These are phyloP conservation scores for Atkinsonella hypoxylon DNA, from an alignment of 2,329 filamentous ascomycete genomes.

Conservation along the genomic window DNA sequence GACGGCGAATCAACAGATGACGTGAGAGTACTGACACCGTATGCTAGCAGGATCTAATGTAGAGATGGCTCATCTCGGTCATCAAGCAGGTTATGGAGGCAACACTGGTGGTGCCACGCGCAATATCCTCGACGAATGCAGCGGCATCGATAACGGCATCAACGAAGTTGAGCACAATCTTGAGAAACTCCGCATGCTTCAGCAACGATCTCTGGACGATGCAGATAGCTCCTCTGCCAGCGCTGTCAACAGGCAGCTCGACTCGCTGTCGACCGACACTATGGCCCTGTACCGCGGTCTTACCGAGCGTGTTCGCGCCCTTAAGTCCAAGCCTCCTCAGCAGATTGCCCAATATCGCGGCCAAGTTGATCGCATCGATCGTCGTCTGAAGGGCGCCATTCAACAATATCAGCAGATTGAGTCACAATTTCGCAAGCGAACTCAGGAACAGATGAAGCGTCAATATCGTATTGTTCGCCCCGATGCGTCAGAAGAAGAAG, in stretches of 20 bases:
- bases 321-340: slow-evolving; percentile 74
- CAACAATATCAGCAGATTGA: slow-evolving; percentile 73
- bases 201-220: slow-evolving; percentile 61
- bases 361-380: slow-evolving; percentile 72
- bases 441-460: slow-evolving; percentile 72
- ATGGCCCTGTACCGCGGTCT: slow-evolving; percentile 74
- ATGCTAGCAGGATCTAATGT: slow-evolving; percentile 35
- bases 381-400: slow-evolving; percentile 69
- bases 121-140: slow-evolving; percentile 68
- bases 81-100: slow-evolving; percentile 29
- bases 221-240: slow-evolving; percentile 59
- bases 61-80: slow-evolving; percentile 58
- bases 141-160: slow-evolving; percentile 67
- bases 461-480: slow-evolving; percentile 86
- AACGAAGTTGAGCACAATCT: slow-evolving; percentile 62
- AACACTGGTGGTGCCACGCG: slow-evolving; percentile 54
- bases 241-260: slow-evolving; percentile 56
- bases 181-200: slow-evolving; percentile 57
- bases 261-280: slow-evolving; percentile 62
- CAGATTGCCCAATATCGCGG: slow-evolving; percentile 60
- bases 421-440: slow-evolving; percentile 64
- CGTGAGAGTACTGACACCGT: not conserved
- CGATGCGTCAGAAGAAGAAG: slow-evolving; percentile 66
- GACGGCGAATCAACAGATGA: not conserved
- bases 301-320: slow-evolving; percentile 63